These are phyloP conservation scores for Dunaliella primolecta DNA, from an alignment of 139 green algal species.

Conservation along the genomic window DNA sequence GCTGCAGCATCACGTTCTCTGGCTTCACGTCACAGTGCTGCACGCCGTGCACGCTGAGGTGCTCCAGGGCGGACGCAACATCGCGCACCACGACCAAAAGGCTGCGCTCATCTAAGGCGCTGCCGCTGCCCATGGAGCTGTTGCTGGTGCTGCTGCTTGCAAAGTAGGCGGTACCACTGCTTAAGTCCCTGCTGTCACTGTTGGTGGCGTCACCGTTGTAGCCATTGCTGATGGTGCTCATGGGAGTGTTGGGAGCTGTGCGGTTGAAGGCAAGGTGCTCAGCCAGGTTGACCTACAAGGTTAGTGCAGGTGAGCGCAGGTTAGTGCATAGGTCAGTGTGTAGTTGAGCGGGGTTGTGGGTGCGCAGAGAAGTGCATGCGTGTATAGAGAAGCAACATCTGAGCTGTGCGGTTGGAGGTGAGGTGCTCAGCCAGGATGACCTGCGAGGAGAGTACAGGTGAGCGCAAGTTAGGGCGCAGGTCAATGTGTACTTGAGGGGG, in stretches of 20 bases:
- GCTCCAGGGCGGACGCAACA: constrained; percentile 1
- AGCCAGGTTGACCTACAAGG: neutral
- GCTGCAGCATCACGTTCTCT: constrained; percentile 5
- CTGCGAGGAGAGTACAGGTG: too few species aligned
- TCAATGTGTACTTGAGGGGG: too few species aligned
- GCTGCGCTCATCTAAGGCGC: neutral
- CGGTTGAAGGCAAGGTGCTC: constrained; percentile 6
- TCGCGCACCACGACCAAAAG: constrained; percentile 8
- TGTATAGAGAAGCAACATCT: too few species aligned
- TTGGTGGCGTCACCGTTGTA: neutral
- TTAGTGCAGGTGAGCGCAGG: too few species aligned
- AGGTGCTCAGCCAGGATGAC: too few species aligned
- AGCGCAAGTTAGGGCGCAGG: too few species aligned
- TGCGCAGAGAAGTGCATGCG: too few species aligned
- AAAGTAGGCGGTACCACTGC: neutral
- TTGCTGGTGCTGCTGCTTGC: neutral
- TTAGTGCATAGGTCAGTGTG: too few species aligned
- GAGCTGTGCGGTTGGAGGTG: too few species aligned
- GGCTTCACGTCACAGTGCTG: constrained; percentile 5
- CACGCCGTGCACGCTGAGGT: constrained; percentile 4
- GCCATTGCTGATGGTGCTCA: neutral
- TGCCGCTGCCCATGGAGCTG: neutral
- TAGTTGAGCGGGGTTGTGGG: too few species aligned
- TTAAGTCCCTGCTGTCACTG: neutral
- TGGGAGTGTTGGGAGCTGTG: neutral